These are phyloP conservation scores for Berberis thunbergii DNA, from an alignment of 164 flowering plant genomes.

Conservation along the genomic window DNA sequence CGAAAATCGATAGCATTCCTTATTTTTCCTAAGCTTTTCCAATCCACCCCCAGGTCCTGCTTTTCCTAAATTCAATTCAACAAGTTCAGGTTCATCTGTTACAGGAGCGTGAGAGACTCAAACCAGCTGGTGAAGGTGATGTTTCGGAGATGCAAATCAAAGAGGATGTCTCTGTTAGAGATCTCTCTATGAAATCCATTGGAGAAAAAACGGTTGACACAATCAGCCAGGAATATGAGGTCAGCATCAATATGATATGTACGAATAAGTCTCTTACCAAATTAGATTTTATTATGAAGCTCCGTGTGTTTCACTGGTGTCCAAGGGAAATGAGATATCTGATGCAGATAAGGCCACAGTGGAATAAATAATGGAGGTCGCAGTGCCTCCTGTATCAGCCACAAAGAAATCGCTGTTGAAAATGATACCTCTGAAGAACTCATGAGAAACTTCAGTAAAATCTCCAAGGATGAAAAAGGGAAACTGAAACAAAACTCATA, in stretches of 20 bases:
- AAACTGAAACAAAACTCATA: not conserved
- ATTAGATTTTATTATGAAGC: not conserved
- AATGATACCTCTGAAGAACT: not conserved
- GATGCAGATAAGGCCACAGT: constrained; percentile 10
- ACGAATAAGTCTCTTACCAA: too few relatives aligned
- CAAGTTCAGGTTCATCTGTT: too few relatives aligned
- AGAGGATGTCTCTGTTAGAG: not conserved
- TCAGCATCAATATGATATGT: not conserved
- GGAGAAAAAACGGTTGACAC: not conserved
- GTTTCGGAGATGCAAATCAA: not conserved
- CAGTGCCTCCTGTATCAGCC: too few relatives aligned
- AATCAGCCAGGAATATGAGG: constrained; percentile 1
- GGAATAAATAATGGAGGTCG: too few relatives aligned
- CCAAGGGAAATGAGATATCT: constrained; percentile 5
- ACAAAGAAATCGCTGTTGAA: not conserved
- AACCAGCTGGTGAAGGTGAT: not conserved
- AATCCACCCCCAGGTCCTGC: too few relatives aligned
- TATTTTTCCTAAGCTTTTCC: too few relatives aligned
- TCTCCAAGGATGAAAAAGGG: not conserved
- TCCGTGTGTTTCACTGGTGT: not conserved
- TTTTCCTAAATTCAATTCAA: too few relatives aligned
- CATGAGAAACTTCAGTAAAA: not conserved
- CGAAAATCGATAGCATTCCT: too few relatives aligned
- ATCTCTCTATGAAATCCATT: not conserved
- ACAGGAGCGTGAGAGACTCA: constrained; percentile 1